These are phyloP conservation scores for Kwoniella shivajii DNA, from an alignment of 1,284 basidiomycete genomes.

Conservation along the genomic window DNA sequence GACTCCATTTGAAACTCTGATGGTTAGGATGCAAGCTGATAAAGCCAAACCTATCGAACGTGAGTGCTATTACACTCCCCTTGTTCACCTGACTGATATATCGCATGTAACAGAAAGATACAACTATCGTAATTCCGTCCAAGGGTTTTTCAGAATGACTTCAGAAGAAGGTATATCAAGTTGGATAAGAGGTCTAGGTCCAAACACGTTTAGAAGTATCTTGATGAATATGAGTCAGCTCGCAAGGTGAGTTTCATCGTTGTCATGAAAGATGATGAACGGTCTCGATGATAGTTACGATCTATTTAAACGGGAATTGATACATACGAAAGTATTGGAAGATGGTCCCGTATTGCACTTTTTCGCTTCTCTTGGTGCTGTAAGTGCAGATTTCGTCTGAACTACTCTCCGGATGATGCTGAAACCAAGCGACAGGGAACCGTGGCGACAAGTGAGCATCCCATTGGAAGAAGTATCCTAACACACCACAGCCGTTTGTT, in stretches of 20 bases:
- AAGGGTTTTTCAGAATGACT: slow-evolving; percentile 82
- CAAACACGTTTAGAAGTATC: slow-evolving; percentile 81
- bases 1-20: slow-evolving; percentile 82
- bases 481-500: slow-evolving; percentile 66
- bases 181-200: slow-evolving; percentile 75
- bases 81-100: background rate
- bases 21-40: slow-evolving; percentile 85
- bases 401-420: slow-evolving; percentile 1
- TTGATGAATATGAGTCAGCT: slow-evolving; percentile 92
- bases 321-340: slow-evolving; percentile 69
- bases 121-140: slow-evolving; percentile 83
- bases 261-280: background rate
- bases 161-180: slow-evolving; percentile 76
- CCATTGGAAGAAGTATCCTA: slow-evolving; percentile 4
- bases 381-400: slow-evolving; percentile 53
- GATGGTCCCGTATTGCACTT: slow-evolving; percentile 83
- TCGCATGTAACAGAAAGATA: slow-evolving; percentile 61
- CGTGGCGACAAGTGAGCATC: slow-evolving; percentile 68
- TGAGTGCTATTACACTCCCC: slow-evolving; percentile 16
- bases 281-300: slow-evolving; percentile 65
- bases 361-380: slow-evolving; percentile 79
- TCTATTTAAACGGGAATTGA: slow-evolving; percentile 78
- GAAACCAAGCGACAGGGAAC: slow-evolving; percentile 65
- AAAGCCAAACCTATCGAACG: slow-evolving; percentile 76
- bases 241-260: slow-evolving; percentile 66